Base-by-base conservation (phyloP, 1,284 basidiomycete species). In the Microstroma glucosiphilum region DNA sequence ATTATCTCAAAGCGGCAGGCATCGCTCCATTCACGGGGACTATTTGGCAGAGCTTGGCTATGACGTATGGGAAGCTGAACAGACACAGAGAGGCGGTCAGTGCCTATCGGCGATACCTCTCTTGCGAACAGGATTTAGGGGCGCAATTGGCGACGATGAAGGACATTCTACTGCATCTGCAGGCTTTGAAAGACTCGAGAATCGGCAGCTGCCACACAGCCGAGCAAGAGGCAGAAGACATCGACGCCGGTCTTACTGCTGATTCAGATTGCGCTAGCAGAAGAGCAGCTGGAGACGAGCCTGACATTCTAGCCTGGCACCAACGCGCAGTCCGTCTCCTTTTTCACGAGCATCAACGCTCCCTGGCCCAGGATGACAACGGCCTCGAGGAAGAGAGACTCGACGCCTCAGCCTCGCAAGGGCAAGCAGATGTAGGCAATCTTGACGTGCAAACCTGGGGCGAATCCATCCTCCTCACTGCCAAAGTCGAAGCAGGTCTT, bases 1-100 rank as follows among this genome's bases (percentile, higher is more conserved):
- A 98, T 82, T 97, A 94, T 78, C 93, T 97, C 76, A 88, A 91
- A 74, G 93, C 96, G 1, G 93, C 92, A 19, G 89, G 92, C 25
- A 83, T 97, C 64, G 51, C 51, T 6, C 94, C 96, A 13, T 97
- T 96, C 78, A 96, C 98, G 79, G 89, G 92, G 53, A 86, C 94
- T 25, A 85, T 98, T 82, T 98, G 96, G 96, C 88, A 91, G 72
- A 92, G 92, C 6, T 87, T 96, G 70, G 94, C 90, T 8, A 87
- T 88, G 70, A 93, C 92, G 73, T 98, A 97, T 79, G 91, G 94
- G 79, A 89, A 91, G 73, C 86, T 96, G 69, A 87, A 69, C 6
- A 60, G 64, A 46, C 54, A 40, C 15, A 60, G 68, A 13, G 68
- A 78, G 25, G 75, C 77, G 11, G 66, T 78, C 17, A 67, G 68